Conservation (phyloP, 192 early-diverging fungal genomes). For the Coemansia sp. region DNA sequence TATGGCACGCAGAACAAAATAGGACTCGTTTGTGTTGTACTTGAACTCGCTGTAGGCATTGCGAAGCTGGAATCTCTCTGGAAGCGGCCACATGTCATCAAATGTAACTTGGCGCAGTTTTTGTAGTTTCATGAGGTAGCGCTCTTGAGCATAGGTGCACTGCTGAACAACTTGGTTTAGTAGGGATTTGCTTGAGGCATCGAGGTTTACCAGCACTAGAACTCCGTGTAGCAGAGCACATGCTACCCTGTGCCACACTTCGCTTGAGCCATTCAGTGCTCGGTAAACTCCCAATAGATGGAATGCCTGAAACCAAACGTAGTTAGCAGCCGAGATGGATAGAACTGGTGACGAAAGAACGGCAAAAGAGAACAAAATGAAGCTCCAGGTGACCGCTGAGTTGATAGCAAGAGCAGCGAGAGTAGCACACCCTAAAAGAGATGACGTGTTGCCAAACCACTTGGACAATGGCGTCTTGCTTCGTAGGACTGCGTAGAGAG, state of each 20-base stretch:
- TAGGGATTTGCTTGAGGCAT: too few species aligned
- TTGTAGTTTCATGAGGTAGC: neutral
- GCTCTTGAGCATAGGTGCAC: too few species aligned
- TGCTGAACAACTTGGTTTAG: too few species aligned
- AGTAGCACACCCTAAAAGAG: neutral
- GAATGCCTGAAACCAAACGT: constrained; percentile 5
- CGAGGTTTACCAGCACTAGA: too few species aligned
- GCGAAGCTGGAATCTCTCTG: neutral
- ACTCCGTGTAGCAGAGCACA: neutral
- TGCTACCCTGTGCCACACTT: neutral
- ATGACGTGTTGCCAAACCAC: neutral
- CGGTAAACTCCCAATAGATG: neutral
- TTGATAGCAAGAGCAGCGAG: neutral
- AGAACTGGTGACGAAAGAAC: neutral
- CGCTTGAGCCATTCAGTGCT: neutral
- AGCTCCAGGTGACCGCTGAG: neutral
- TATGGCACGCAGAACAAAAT: constrained; percentile 41
- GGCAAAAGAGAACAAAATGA: neutral
- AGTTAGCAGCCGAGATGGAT: neutral
- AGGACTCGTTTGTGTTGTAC: constrained; percentile 31
- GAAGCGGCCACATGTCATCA: constrained; percentile 5
- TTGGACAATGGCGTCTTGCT: neutral
- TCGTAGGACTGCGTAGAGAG: neutral
- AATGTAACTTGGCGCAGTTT: neutral
- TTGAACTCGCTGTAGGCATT: constrained; percentile 15